Evolutionary conservation across 176 grass and related monocot genomes (phyloP).

Genomic region (Carex parvula): DNA sequence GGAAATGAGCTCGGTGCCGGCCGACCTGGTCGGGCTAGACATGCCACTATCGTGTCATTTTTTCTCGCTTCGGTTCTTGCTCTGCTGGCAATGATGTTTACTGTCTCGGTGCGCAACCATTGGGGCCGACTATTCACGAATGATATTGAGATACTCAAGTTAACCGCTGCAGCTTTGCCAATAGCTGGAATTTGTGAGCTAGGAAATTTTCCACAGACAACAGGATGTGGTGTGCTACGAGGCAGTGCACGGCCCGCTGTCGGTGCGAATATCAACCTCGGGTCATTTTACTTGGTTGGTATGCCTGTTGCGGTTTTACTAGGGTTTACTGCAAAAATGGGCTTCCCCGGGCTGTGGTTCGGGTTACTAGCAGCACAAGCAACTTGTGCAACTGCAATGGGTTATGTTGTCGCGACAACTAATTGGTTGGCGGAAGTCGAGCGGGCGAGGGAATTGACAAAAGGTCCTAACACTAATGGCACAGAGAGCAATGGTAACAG

Average conservation of each 20-base stretch:
- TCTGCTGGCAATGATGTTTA: slow-evolving; percentile 53
- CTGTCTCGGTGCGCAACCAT: slow-evolving; percentile 50
- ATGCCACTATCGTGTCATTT: slow-evolving; percentile 45
- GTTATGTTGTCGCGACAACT: slow-evolving; percentile 46
- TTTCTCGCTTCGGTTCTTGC: slow-evolving; percentile 46
- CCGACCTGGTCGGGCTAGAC: slow-evolving; percentile 44
- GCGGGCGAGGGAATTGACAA: slow-evolving; percentile 68
- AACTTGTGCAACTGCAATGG: slow-evolving; percentile 72
- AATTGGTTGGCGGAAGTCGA: slow-evolving; percentile 74
- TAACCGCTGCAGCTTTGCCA: slow-evolving; percentile 75
- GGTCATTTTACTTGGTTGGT: slow-evolving; percentile 89
- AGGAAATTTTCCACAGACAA: slow-evolving; percentile 92
- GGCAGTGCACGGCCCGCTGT: slow-evolving; percentile 66
- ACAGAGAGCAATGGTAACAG: not conserved
- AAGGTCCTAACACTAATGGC: not conserved
- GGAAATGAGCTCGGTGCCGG: slow-evolving; percentile 74
- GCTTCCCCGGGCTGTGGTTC: slow-evolving; percentile 83
- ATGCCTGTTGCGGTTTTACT: slow-evolving; percentile 84
- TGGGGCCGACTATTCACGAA: slow-evolving; percentile 86
- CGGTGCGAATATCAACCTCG: slow-evolving; percentile 84
- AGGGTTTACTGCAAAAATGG: slow-evolving; percentile 55
- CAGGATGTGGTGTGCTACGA: slow-evolving; percentile 80
- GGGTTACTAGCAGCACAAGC: slow-evolving; percentile 85
- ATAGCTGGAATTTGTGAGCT: slow-evolving; percentile 95
- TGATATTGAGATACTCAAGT: slow-evolving; percentile 54